Evolutionary conservation across 129 eudicot genomes (phyloP), one percentile per base, ranked within the genome.

Genomic region (Calendula officinalis): DNA sequence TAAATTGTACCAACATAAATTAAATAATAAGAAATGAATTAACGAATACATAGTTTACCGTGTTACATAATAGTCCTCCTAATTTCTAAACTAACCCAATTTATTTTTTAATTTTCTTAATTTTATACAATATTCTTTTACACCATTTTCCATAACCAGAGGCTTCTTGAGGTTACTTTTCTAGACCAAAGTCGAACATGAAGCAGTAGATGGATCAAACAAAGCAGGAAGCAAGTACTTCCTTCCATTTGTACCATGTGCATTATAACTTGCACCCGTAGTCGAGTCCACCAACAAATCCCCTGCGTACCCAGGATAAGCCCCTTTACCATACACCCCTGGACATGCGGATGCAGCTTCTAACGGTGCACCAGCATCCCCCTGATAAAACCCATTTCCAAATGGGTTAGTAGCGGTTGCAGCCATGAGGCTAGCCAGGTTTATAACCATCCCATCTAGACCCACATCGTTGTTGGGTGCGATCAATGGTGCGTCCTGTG

Each of bases 251-350:
- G 81, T 74, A 45, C 96, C 96, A 67, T 78, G 72, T 14, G 88
- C 96, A 79, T 88, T 88, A 48, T 84, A 88, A 77, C 96, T 88
- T 39, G 88, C 91, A 41, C 96, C 96, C 16, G 58, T 74, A 0
- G 79, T 66, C 12, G 66, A n/a, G 41, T 88, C 96, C 75, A 79
- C 83, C 81, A 88, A 66, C 61, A 88, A 40, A 15, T 81, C 61
- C 34, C 96, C 96, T 2, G 96, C 79, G 16, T 88, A 84, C 3
- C 96, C 96, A 0, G 96, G 89, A 56, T 88, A 88, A 0, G 96
- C 89, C 41, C 96, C 92, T 5, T 77, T 77, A 0, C 57, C 96
- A 33, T 78, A 88, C 11, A 88, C 77, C 44, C 96, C 96, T 0
- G 92, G 65, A 52, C 96, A 88, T 6, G 92, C 92, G 4, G 96